A percentile compares a stretch with the other conserved stretches of the same genome.
phyloP scores from a whole-genome alignment of 2,329 filamentous ascomycete genomes.

The Capronia coronata region DNA sequence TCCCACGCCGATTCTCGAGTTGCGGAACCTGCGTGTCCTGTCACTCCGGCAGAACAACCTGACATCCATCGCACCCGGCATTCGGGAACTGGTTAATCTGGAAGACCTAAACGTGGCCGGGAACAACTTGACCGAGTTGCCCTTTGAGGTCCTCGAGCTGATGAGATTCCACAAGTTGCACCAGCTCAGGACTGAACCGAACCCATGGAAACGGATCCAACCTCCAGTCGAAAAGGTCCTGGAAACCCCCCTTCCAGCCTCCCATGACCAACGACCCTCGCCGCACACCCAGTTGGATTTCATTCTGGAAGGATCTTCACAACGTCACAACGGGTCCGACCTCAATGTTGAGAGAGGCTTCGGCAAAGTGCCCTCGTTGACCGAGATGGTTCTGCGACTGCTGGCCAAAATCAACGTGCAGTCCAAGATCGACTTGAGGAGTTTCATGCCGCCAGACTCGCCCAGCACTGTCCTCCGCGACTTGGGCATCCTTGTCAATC shows the following conservation, averaged over 20 bases:
- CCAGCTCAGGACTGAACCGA: constrained; percentile 18
- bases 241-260: too few species aligned
- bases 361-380: constrained; percentile 36
- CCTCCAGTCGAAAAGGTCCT: neutral
- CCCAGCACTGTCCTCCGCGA: constrained; percentile 34
- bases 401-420: constrained; percentile 35
- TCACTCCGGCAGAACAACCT: constrained; percentile 44
- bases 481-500: constrained; percentile 34
- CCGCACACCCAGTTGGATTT: neutral
- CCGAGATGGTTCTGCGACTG: constrained; percentile 37
- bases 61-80: constrained; percentile 37
- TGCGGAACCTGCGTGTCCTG: constrained; percentile 38
- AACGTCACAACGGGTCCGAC: neutral
- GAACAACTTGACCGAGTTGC: constrained; percentile 39
- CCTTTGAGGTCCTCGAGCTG: constrained; percentile 42
- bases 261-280: too few species aligned
- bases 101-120: constrained; percentile 42
- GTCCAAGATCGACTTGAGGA: constrained; percentile 35
- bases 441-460: constrained; percentile 33
- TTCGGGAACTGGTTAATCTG: constrained; percentile 38
- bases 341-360: constrained; percentile 33
- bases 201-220: constrained; percentile 17
- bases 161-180: constrained; percentile 27
- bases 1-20: constrained; percentile 38
- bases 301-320: neutral